Percentiles rank a stretch among this genome's conserved stretches.
Conservation (phyloP, 331 rosid genomes). For the Malus hybrid region DNA sequence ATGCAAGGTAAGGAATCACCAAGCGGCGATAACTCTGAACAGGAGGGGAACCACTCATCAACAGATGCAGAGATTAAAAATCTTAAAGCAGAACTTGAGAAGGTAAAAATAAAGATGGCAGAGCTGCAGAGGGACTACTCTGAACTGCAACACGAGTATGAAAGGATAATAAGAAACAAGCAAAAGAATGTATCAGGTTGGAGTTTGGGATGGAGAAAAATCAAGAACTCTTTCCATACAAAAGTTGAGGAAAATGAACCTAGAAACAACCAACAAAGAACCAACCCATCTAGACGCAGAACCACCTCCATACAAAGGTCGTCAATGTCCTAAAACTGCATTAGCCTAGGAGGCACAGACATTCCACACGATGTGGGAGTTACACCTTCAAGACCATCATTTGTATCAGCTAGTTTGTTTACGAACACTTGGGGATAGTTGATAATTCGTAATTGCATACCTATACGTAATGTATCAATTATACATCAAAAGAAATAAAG, state of each 20-base stretch:
- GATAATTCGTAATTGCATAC: not conserved
- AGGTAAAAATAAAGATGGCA: constrained; percentile 50
- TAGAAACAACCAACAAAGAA: constrained; percentile 29
- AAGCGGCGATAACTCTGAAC: constrained; percentile 41
- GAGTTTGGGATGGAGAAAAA: constrained; percentile 68
- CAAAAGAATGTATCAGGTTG: constrained; percentile 44
- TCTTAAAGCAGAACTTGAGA: constrained; percentile 70
- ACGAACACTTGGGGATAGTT: not conserved
- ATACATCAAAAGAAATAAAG: not conserved
- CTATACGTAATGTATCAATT: not conserved
- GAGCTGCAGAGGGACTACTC: constrained; percentile 69
- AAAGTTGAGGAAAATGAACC: constrained; percentile 49
- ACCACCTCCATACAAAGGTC: constrained; percentile 35
- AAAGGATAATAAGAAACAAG: constrained; percentile 33
- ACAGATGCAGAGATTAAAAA: constrained; percentile 49
- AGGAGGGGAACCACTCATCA: constrained; percentile 45
- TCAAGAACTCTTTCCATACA: constrained; percentile 57
- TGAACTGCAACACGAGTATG: constrained; percentile 67
- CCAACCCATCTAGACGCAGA: constrained; percentile 16
- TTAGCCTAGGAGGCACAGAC: not conserved
- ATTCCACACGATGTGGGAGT: constrained; percentile 3
- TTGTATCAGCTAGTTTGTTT: not conserved
- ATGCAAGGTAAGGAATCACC: constrained; percentile 72
- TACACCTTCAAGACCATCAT: not conserved
- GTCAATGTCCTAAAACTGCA: constrained; percentile 43